Evolutionary conservation across 2,329 filamentous ascomycete species (phyloP), one percentile per base, ranked within the genome.

Genomic region (Aspergillus carbonarius): DNA sequence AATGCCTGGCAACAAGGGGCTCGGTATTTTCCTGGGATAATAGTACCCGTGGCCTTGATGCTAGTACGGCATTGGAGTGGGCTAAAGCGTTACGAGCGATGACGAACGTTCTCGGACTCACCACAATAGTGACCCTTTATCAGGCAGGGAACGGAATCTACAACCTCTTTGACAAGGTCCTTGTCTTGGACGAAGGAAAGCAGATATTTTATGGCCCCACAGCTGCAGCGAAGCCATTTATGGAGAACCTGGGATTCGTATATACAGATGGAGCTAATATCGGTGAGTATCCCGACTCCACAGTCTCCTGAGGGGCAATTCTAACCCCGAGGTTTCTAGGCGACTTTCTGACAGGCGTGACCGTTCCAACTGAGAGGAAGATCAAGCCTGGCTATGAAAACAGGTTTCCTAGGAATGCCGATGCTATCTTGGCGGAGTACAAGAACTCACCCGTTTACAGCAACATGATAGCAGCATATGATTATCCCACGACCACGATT

Each of bases 111-210:
- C 75, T 83, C 4, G 83, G 83, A 0, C 74, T 86, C 2, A 74
- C 83, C 0, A 81, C 83, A 2, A 83, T 87, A 48, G 83, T 86
- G 13, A 86, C 85, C 0, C 74, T 88, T 0, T 89, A 89, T 67
- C 87, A 89, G 66, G 86, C 87, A 1, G 84, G 85, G 6, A 86
- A 89, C 56, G 84, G 81, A 18, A 88, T 89, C 58, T 88, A 87
- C 69, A 76, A 86, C 37, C 78, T 85, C 0, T 88, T 89, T 68
- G 85, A 89, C 68, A 89, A 88, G 66, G 85, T 88, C 0, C 76
- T 88, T 0, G 80, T 89, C 4, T 78, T 89, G 3, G 85, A 88
- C 46, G 79, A 83, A 53, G 86, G 86, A 48, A 83, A 84, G 59
- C 73, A 89, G 64, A 80, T 88, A 46, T 90, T 82, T 74, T 89